These are phyloP conservation scores for Bipolaris zeicola DNA, from an alignment of 2,329 filamentous ascomycete species.

Conservation along the genomic window DNA sequence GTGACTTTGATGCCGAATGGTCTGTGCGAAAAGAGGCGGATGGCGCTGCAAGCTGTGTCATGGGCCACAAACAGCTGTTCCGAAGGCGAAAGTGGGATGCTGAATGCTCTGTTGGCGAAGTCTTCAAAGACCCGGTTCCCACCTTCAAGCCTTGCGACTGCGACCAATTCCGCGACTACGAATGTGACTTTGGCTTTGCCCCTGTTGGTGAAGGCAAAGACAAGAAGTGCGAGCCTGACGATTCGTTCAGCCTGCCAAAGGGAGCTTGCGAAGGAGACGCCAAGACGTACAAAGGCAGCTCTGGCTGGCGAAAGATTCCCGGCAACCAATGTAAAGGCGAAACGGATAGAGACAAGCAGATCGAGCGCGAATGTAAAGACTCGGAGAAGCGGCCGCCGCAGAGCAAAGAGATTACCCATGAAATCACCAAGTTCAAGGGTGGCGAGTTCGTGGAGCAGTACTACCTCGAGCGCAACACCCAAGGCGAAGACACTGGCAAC, in stretches of 20 bases:
- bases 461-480: constrained; percentile 76
- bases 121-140: constrained; percentile 79
- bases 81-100: constrained; percentile 82
- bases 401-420: constrained; percentile 69
- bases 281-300: constrained; percentile 80
- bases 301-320: constrained; percentile 90
- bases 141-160: constrained; percentile 80
- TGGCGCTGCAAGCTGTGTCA: constrained; percentile 83
- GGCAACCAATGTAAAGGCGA: constrained; percentile 56
- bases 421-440: constrained; percentile 67
- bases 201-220: constrained; percentile 55
- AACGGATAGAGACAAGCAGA: constrained; percentile 53
- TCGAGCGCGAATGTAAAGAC: constrained; percentile 78
- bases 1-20: constrained; percentile 83
- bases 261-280: constrained; percentile 74
- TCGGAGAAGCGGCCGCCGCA: constrained; percentile 57
- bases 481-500: constrained; percentile 75
- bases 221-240: constrained; percentile 70
- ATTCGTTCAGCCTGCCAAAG: constrained; percentile 68
- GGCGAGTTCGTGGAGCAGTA: constrained; percentile 62
- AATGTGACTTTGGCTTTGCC: constrained; percentile 93
- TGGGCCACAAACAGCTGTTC: constrained; percentile 94
- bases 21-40: constrained; percentile 80
- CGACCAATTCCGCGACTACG: constrained; percentile 76
- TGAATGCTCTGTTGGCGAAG: constrained; percentile 84